Conservation (phyloP, 2,329 filamentous ascomycete species). For the Paraphaeosphaeria sporulosa region DNA sequence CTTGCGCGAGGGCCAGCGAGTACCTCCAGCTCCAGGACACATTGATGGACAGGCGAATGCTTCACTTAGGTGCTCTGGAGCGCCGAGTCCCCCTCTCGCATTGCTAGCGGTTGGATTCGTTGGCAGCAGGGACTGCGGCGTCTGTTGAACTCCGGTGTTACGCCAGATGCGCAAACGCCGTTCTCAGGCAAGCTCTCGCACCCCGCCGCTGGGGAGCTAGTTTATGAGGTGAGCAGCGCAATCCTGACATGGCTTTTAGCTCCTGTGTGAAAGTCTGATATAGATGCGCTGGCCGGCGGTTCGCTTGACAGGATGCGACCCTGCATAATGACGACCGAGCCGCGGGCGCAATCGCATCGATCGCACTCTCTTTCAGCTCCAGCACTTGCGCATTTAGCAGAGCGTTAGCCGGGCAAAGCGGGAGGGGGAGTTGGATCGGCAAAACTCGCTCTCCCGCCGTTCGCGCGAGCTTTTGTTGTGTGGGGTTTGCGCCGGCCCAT, state of each 20-base stretch:
- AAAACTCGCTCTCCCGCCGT: conserved; percentile 33
- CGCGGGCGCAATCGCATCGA: conserved; percentile 34
- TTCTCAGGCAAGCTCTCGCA: conserved; percentile 17
- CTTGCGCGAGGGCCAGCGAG: conserved; percentile 31
- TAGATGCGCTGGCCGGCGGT: conserved; percentile 13
- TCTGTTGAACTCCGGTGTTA: conserved; percentile 45
- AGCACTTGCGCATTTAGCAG: conserved; percentile 29
- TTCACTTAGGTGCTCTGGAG: conserved; percentile 13
- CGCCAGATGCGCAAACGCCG: conserved; percentile 38
- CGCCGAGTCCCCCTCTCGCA: conserved; percentile 10
- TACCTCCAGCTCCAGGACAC: conserved; percentile 33
- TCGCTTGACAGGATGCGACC: conserved; percentile 21
- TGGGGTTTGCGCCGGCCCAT: conserved; percentile 14
- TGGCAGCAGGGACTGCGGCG: conserved; percentile 41
- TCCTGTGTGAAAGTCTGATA: not conserved
- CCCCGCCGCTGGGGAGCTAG: not conserved
- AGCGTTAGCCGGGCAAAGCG: conserved; percentile 35
- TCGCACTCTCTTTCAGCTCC: conserved; percentile 37
- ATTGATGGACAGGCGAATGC: conserved; percentile 32
- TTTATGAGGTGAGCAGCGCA: conserved; percentile 6
- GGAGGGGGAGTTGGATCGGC: conserved; percentile 35
- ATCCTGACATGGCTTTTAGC: conserved; percentile 8
- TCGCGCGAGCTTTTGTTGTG: conserved; percentile 34
- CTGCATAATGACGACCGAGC: conserved; percentile 40
- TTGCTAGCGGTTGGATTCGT: conserved; percentile 39